phyloP scores from a whole-genome alignment of 306 rosid species.

The Quercus bicolor region DNA sequence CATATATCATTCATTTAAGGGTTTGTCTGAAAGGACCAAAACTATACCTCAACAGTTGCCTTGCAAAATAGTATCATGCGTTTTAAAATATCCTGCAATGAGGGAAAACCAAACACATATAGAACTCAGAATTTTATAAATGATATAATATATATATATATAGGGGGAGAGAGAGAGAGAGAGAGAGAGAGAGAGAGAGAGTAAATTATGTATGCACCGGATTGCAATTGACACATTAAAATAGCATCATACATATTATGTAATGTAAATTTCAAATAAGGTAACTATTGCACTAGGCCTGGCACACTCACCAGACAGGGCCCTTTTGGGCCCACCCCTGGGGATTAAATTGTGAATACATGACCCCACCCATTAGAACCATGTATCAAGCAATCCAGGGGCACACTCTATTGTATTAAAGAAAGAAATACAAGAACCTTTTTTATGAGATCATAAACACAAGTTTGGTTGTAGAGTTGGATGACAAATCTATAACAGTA shows the following conservation, averaged over 20 bases:
- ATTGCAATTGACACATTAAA: not conserved
- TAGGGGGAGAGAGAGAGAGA: not conserved
- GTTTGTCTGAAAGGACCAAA: not conserved
- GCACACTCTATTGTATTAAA: not conserved
- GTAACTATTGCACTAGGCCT: not conserved
- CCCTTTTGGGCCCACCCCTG: too few species aligned
- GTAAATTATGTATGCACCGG: not conserved
- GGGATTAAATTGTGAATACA: too few species aligned
- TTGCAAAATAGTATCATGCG: slow-evolving; percentile 92
- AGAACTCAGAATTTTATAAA: slow-evolving; percentile 24
- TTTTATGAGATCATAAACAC: not conserved
- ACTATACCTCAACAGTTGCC: slow-evolving; percentile 83
- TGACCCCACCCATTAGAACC: too few species aligned
- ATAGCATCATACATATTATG: not conserved
- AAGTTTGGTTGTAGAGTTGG: not conserved
- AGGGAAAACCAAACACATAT: slow-evolving; percentile 30
- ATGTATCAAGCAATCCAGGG: too few species aligned
- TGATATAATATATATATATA: not conserved
- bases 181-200: not conserved
- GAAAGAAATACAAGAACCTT: not conserved
- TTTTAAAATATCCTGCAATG: slow-evolving; percentile 76
- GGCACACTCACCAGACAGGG: not conserved
- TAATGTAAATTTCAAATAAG: not conserved
- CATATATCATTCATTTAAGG: not conserved
- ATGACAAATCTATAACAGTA: not conserved